Conservation (phyloP, 2,329 filamentous ascomycete genomes). For the Chalaropsis thielavioides region DNA sequence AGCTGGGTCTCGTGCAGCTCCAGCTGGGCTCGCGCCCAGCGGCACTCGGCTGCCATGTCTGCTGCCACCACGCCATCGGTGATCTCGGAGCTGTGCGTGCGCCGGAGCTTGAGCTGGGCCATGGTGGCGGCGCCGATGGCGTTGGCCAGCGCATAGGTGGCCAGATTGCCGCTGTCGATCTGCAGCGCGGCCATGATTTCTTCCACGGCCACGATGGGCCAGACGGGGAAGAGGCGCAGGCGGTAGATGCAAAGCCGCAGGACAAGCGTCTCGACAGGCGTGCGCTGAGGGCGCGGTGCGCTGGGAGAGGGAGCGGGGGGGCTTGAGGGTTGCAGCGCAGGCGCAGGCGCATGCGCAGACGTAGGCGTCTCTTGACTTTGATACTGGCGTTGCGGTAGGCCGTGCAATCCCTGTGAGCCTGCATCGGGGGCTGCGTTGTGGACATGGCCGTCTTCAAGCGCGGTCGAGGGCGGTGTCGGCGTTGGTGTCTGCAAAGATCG, state of each 20-base stretch:
- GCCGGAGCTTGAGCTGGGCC: slow-evolving; percentile 33
- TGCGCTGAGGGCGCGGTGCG: neutral
- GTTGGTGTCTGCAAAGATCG: slow-evolving; percentile 17
- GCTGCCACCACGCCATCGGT: slow-evolving; percentile 24
- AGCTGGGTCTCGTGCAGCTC: slow-evolving; percentile 20
- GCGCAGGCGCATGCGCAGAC: neutral
- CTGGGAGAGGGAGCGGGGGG: neutral
- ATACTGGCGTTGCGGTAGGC: neutral
- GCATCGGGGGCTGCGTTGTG: neutral
- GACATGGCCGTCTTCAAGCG: no score
- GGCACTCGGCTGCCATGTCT: slow-evolving; percentile 27
- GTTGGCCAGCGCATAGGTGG: slow-evolving; percentile 30
- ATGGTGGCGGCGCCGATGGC: slow-evolving; percentile 35
- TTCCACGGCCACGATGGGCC: slow-evolving; percentile 35
- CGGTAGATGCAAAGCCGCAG: slow-evolving; percentile 31
- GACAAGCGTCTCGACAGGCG: slow-evolving; percentile 3
- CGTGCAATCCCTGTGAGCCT: neutral
- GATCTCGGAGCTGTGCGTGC: slow-evolving; percentile 20
- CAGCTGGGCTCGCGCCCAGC: slow-evolving; percentile 20
- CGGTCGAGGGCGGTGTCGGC: neutral
- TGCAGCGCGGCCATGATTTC: slow-evolving; percentile 28
- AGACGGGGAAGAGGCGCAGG: slow-evolving; percentile 37
- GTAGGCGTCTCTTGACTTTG: neutral
- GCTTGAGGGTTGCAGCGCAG: neutral
- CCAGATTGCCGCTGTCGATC: slow-evolving; percentile 24